Evolutionary conservation across 129 eudicot genomes (phyloP).

Genomic region (Flaveria linearis): DNA sequence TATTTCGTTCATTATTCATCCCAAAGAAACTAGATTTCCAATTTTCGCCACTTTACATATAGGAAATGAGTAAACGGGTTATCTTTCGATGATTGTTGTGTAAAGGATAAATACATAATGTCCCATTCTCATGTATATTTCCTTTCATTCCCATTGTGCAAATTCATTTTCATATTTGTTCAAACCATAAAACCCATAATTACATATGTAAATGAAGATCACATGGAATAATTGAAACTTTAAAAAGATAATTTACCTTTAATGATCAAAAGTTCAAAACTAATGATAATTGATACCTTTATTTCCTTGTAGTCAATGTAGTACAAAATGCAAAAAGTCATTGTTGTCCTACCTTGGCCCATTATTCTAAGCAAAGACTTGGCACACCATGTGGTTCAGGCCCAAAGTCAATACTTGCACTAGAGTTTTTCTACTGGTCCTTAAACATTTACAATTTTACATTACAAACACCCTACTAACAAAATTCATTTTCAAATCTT

Average conservation of each 20-base stretch:
- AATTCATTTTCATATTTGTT: not conserved
- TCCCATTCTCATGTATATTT: not conserved
- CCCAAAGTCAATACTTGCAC: constrained; percentile 34
- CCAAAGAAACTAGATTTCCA: no score
- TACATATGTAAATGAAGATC: not conserved
- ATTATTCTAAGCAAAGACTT: constrained; percentile 25
- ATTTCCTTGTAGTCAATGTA: not conserved
- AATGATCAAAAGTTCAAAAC: not conserved
- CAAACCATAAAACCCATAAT: not conserved
- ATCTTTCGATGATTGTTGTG: not conserved
- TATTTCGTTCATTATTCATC: no score
- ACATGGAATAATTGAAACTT: not conserved
- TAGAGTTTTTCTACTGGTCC: constrained; percentile 22
- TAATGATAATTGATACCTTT: not conserved
- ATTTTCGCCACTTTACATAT: not conserved
- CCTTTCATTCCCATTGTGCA: not conserved
- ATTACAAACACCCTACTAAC: constrained; percentile 26
- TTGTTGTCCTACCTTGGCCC: constrained; percentile 3
- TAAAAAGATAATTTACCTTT: not conserved
- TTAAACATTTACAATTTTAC: constrained; percentile 32
- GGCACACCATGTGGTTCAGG: constrained; percentile 34
- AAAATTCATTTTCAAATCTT: constrained; percentile 42
- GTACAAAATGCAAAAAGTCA: not conserved
- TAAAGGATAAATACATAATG: not conserved
- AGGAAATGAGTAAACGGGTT: not conserved